Base-by-base conservation (phyloP, 352 stramenopile genomes). In the Poterioochromonas sp. region DNA sequence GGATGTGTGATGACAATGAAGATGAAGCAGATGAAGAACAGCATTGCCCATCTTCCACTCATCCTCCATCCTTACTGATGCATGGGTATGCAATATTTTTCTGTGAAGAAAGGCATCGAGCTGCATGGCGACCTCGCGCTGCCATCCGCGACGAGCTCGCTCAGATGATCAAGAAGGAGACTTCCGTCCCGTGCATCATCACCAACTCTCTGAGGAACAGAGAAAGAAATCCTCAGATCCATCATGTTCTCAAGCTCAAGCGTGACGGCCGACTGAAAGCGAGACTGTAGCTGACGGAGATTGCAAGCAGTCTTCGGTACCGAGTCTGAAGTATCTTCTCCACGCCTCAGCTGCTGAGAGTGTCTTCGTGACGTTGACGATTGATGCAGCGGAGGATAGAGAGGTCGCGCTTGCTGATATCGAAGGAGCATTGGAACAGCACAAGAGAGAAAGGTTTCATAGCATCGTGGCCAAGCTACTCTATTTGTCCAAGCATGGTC, bases 191-290 rank as follows among this genome's bases (percentile, higher is more conserved):
- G 58, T 68, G 29, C 58, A 68, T 37, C 15, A 68, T 15, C 15
- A 34, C 58, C 15, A 68, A 34, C 58, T 68, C 15, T 68, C 58
- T 15, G 29, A 34, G 58, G 29, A 15, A 68, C 58, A 68, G 58
- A 15, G 15, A 34, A 68, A 68, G 58, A 68, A 34, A 68, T 37
- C 58, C 15, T 68, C 58, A 68, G 58, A 68, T 68, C 58, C 29
- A 15, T 68, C 29, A 68, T 68, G 58, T 68, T 68, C 29, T 68
- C 15, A 68, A 68, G 58, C 15, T 37, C 58, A 68, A 68, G 58
- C 29, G 29, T 37, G 58, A 68, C 58, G 58, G 58, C 15, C 15
- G 29, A 34, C 15, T 68, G 5, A 68, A 68, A 26, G 58, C 58
- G 26, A 68, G 58, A 34, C 58, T 68, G 58, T 68, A 34, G 58